Percentiles rank a stretch among this genome's conserved stretches.
Conservation (phyloP, 139 green algal species). For the Marvania coccoides region DNA sequence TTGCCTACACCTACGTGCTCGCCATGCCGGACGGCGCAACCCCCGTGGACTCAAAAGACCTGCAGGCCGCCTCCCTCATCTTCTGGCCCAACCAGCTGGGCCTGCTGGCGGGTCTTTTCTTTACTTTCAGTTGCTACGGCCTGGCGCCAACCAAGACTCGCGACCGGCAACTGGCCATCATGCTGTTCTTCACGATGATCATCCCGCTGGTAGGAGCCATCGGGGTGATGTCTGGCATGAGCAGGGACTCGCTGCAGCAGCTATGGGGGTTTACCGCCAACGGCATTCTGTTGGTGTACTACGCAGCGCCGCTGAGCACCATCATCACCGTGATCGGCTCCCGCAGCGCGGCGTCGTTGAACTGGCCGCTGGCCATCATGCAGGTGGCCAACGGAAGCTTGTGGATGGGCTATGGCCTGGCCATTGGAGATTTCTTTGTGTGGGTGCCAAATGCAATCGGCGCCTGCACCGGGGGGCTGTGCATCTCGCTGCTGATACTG, state of each 20-base stretch:
- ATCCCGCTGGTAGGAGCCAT: constrained; percentile 31
- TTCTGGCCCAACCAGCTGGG: neutral
- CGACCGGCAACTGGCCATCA: constrained; percentile 33
- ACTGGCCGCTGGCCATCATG: constrained; percentile 50
- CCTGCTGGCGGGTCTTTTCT: constrained; percentile 23
- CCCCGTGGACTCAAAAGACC: too few relatives aligned
- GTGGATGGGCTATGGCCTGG: constrained; percentile 35
- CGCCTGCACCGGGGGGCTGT: neutral
- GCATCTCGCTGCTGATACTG: constrained; percentile 3
- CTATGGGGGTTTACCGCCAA: constrained; percentile 35
- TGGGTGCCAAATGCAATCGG: constrained; percentile 49
- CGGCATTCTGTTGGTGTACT: constrained; percentile 50
- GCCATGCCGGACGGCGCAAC: neutral
- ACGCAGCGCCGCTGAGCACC: constrained; percentile 50
- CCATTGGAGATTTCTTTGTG: constrained; percentile 45
- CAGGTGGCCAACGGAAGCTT: constrained; percentile 47
- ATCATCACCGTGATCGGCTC: constrained; percentile 47
- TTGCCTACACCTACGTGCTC: constrained; percentile 34
- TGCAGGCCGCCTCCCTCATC: neutral
- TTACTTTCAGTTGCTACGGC: constrained; percentile 30
- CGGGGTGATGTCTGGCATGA: constrained; percentile 8
- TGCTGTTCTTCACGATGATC: constrained; percentile 26
- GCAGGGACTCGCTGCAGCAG: constrained; percentile 5
- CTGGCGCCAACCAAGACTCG: constrained; percentile 37
- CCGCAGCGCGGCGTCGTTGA: constrained; percentile 42